Evolutionary conservation across 163 green algal genomes (phyloP), one percentile per base, ranked within the genome.

Genomic region (Chlamydomonas reinhardtii): DNA sequence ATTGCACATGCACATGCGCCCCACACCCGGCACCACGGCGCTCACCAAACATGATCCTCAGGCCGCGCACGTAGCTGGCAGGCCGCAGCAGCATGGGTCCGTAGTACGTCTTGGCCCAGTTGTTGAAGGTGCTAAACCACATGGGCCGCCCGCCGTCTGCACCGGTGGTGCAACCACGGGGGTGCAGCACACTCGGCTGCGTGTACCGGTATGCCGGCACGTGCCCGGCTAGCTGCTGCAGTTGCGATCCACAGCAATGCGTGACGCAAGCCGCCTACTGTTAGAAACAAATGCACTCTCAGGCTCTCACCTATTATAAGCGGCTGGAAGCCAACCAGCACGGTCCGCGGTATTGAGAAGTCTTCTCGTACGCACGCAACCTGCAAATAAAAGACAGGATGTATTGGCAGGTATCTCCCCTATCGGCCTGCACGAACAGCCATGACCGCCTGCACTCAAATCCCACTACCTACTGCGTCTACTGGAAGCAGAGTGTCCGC

Each of bases 261-360:
- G n/a, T n/a, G n/a, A n/a, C n/a, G n/a, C n/a, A n/a, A n/a, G n/a
- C n/a, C n/a, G n/a, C n/a, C n/a, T n/a, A n/a, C n/a, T n/a, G n/a
- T n/a, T n/a, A n/a, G n/a, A n/a, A n/a, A n/a, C n/a, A n/a, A n/a
- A n/a, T n/a, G n/a, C n/a, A n/a, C n/a, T n/a, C n/a, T n/a, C n/a
- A n/a, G n/a, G n/a, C 39, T 5, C 65, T 77, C 73, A 83, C 89
- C 79, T 78, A 89, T 65, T 14, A 98, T 96, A 19, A 93, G 61
- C 8, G 95, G 92, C 19, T 91, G 54, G 83, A 97, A 97, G 8
- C 93, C 95, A 11, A 89, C 92, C 5, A 95, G 82, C 43, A 96
- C 95, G 0, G 75, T 88, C 0, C 83, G 79, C 0, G 81, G 76
- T 56, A 56, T 56, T 14, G 48, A 56, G 48, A 56, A 56, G 48